Percentiles rank a stretch among this genome's conserved stretches.
These are phyloP conservation scores for Monosporozyma servazzii DNA, from an alignment of 805 yeast genomes.

Conservation along the genomic window DNA sequence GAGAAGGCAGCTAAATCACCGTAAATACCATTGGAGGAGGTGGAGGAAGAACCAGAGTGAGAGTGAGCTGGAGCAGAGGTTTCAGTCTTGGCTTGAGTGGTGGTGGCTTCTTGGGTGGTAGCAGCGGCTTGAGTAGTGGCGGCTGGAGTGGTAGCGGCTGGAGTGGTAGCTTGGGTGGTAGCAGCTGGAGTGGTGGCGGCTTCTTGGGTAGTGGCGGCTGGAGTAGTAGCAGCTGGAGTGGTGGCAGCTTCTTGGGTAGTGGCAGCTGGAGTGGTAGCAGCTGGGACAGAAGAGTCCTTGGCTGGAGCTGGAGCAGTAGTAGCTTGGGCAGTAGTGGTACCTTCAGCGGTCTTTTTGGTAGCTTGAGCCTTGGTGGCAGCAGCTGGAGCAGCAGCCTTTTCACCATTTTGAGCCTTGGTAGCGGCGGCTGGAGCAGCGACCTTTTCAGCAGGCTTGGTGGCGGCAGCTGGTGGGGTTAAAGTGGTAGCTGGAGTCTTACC, in stretches of 20 bases:
- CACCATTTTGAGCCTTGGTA: not conserved
- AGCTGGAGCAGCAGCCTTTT: slow-evolving; percentile 4
- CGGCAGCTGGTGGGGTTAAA: slow-evolving; percentile 1
- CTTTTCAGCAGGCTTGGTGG: not conserved
- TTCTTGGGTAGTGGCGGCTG: not conserved
- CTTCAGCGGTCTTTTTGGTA: too few relatives aligned
- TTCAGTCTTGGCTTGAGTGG: slow-evolving; percentile 16
- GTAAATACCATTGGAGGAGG: slow-evolving; percentile 30
- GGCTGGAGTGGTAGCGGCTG: slow-evolving; percentile 1
- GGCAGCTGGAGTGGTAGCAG: slow-evolving; percentile 6
- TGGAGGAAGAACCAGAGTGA: slow-evolving; percentile 20
- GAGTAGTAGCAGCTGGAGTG: slow-evolving; percentile 3
- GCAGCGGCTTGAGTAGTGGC: slow-evolving; percentile 13
- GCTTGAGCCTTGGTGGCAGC: slow-evolving; percentile 10
- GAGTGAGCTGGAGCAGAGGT: slow-evolving; percentile 20
- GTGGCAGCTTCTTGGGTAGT: slow-evolving; percentile 8
- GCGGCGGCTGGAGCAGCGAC: not conserved
- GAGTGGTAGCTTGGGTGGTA: not conserved
- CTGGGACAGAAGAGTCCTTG: too few relatives aligned
- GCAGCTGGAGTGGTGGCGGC: not conserved
- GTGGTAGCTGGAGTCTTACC: not conserved
- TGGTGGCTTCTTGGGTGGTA: slow-evolving; percentile 10
- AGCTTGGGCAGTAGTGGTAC: slow-evolving; percentile 9
- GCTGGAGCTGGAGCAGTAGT: slow-evolving; percentile 3
- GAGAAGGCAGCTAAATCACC: slow-evolving; percentile 58